Evolutionary conservation across 148 eudicot genomes (phyloP), one percentile per base, ranked within the genome.

Genomic region (Rhododendron ovatum): DNA sequence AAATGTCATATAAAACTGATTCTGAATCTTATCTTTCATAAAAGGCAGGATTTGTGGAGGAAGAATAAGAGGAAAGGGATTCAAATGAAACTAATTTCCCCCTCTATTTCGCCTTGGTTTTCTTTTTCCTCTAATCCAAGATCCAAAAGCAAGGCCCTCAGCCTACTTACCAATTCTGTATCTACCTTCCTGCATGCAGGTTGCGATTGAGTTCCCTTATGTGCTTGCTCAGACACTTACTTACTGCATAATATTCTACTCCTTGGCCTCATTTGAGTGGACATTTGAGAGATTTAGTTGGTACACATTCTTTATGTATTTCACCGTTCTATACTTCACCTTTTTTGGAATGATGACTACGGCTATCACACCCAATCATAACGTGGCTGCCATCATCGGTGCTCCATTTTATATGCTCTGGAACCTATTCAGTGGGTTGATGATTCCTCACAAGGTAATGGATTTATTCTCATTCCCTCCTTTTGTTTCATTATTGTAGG

Each of bases 261-360:
- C 94, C 59, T 87, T 97, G 98, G 99, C 95, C 73, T 65, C 98
- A 13, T 97, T 94, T 85, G 99, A 97, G 91, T 94, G 99, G 99
- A 89, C 91, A 10, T 85, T 86, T 12, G 39, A 84, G 4, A 97
- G 93, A 88, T 95, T 97, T 84, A 18, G 89, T 80, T 94, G 95
- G 98, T 97, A 97, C 87, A 86, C 88, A 83, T 94, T 91, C 85
- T 94, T 94, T 47, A 95, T 91, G 93, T 97, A 92, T 88, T 94
- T 92, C 90, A 94, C 98, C 26, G 92, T 94, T 89, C 91, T 97
- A 39, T 97, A 95, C 91, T 97, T 97, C 96, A 97, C 99, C 85
- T 94, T 97, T 47, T 97, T 89, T 30, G 99, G 99, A 73, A 97
- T 97, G 99, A 97, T 97, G 99, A 95, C 98, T 7, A 97, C 98